Percentiles rank a stretch among this genome's conserved stretches.
Evolutionary conservation across 2,329 filamentous ascomycete species (phyloP).

Genomic region (Xylaria arbuscula): DNA sequence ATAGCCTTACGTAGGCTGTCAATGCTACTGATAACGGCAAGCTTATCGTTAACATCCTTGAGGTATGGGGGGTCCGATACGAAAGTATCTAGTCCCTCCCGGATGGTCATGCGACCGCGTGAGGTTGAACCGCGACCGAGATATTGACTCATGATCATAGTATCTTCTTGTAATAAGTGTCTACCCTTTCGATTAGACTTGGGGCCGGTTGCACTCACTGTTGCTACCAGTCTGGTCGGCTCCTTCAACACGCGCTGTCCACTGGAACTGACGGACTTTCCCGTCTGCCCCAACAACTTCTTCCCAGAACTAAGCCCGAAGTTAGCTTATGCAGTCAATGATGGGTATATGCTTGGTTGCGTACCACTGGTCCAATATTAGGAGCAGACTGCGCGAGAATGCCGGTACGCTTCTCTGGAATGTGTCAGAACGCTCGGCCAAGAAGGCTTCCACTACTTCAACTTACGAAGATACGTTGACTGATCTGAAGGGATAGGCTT

Average conservation of each 20-base stretch:
- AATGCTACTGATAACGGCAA: conserved; percentile 70
- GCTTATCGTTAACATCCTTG: conserved; percentile 66
- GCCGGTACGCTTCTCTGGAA: conserved; percentile 55
- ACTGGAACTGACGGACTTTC: conserved; percentile 71
- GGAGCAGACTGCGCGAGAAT: conserved; percentile 72
- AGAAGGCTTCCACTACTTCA: neutral
- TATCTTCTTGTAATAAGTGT: conserved; percentile 46
- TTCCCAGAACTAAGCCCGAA: conserved; percentile 59
- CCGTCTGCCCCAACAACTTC: conserved; percentile 67
- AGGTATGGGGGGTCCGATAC: conserved; percentile 71
- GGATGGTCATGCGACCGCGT: conserved; percentile 71
- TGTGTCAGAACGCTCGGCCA: conserved; percentile 25
- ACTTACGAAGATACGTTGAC: conserved; percentile 57
- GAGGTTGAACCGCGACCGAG: conserved; percentile 72
- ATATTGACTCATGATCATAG: conserved; percentile 68
- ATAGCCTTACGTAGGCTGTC: conserved; percentile 68
- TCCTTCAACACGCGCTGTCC: conserved; percentile 72
- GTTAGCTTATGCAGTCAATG: conserved; percentile 22
- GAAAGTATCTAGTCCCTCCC: conserved; percentile 64
- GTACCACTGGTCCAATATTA: conserved; percentile 69
- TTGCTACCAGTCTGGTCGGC: conserved; percentile 52
- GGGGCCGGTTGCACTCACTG: conserved; percentile 40
- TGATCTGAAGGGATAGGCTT: conserved; percentile 58
- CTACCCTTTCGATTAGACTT: neutral
- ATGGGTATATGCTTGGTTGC: conserved; percentile 17